Base-by-base conservation (phyloP, 345 rosid genomes). In the Chamaenerion angustifolium region DNA sequence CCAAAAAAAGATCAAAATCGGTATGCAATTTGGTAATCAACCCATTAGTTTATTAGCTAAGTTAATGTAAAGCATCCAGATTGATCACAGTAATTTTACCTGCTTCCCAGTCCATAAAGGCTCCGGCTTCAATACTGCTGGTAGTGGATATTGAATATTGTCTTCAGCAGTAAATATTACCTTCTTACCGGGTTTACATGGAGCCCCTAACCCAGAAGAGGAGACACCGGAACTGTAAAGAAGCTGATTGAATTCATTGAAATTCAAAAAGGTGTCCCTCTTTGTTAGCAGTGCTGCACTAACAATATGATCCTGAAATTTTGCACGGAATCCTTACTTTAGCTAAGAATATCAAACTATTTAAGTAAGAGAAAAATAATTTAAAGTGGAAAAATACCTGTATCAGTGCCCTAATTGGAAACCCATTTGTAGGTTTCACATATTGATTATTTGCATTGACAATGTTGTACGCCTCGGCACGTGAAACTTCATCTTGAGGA, bases 401-500 rank as follows among this genome's bases (percentile, higher is more conserved):
- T 64, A 92, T 92, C 61, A 92, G 71, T 51, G 83, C 75, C 71
- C 98, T 72, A 52, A 92, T 70, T 54, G 98, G 98, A 48, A 80
- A 85, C n/a, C 95, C 98, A 69, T 78, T 83, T 23, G 98, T 82
- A 57, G 98, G 98, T 64, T 81, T 78, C 65, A 80, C 83, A 70
- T 84, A 92, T 65, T 92, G 98, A 56, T 92, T 80, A 67, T 92
- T 92, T 56, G 98, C 98, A 75, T 92, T 87, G 31, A 87, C 98
- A 64, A 92, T 82, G 75, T 92, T 87, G 75, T 87, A 92, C 13
- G 78, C 98, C 76, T 92, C 98, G 45, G 98, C 85, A 49, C 98
- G 96, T 65, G 96, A 87, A 61, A 92, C 75, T 66, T 92, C 95
- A 78, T 92, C 98, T 92, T 92, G 98, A 46, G 98, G 96, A 50